phyloP scores from a whole-genome alignment of 192 early-diverging fungal species.

The Phlyctochytrium bullatum region DNA sequence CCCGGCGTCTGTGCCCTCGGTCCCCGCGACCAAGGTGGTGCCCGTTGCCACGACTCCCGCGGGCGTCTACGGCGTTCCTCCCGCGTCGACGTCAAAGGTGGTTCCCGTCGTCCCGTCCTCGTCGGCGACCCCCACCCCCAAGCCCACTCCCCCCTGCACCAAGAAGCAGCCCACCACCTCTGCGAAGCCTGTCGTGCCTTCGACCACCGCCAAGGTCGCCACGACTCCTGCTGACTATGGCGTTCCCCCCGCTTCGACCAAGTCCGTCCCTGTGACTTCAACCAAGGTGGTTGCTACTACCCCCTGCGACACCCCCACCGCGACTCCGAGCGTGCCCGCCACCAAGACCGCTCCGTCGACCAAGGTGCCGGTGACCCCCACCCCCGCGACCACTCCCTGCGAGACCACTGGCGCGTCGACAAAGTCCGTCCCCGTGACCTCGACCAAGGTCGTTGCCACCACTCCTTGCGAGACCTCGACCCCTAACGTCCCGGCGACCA shows the following conservation, averaged over 20 bases:
- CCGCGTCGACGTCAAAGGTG: too few relatives aligned
- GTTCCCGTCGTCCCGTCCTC: too few relatives aligned
- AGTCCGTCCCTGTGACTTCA: neutral
- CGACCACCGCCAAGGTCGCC: neutral
- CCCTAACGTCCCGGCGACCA: neutral
- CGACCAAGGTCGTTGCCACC: neutral
- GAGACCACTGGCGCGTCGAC: neutral
- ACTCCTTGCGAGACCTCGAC: neutral
- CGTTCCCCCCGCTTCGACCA: neutral
- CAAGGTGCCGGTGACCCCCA: too few relatives aligned
- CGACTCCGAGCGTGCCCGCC: neutral
- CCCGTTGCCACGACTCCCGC: neutral
- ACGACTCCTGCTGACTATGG: neutral
- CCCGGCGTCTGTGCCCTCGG: neutral
- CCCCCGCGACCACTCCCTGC: neutral
- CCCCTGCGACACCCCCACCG: neutral
- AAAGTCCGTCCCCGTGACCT: neutral
- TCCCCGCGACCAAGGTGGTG: neutral
- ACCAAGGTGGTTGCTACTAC: neutral
- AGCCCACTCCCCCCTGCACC: neutral
- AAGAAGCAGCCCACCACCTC: neutral
- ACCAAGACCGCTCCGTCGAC: neutral
- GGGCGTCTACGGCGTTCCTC: neutral
- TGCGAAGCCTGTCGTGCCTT: neutral
- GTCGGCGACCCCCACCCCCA: neutral